Base-by-base conservation (phyloP, 129 eudicot genomes). In the Oenanthe sinensis region DNA sequence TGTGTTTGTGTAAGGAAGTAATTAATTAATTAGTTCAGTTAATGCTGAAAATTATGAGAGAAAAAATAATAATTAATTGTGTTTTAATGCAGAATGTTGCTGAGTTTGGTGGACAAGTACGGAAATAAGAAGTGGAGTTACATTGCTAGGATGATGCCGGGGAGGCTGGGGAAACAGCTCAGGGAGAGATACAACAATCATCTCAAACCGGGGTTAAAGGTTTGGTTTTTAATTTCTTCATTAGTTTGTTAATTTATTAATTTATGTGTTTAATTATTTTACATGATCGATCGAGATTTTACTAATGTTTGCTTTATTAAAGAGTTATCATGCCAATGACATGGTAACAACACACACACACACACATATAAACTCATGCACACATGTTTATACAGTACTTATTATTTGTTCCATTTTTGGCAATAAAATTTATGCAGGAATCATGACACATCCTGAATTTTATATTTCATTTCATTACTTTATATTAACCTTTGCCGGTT, bases 151-250 rank as follows among this genome's bases (percentile, higher is more conserved):
- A 77, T 86, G 88, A 84, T 91, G 80, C 84, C 85, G 8, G 97
- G 97, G 48, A 91, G 97, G 72, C 82, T 85, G 22, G 97, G 94
- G 43, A 91, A 91, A 83, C 97, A 91, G 71, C 87, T 93, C 45
- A 86, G 97, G 70, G 97, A 91, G 50, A 83, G 97, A 83, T 91
- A 93, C 90, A 91, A 89, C 84, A 91, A 91, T 79, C 97, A 91
- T 83, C 80, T 91, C 67, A 80, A 88, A 70, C 94, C 97, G 1
- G 86, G 89, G 67, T 86, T 91, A 4, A 89, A 91, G 89, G 97
- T 91, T 77, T 78, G 75, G 58, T 28, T 68, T 33, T 63, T 10
- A n/a, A 8, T 30, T 11, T 65, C 42, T 14, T 15, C 17, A 28
- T 8, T 17, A 3, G 2, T 24, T 71, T 79, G 77, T 73, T 24